phyloP scores from a whole-genome alignment of 768 basidiomycete genomes.

The Boletus fagicola region DNA sequence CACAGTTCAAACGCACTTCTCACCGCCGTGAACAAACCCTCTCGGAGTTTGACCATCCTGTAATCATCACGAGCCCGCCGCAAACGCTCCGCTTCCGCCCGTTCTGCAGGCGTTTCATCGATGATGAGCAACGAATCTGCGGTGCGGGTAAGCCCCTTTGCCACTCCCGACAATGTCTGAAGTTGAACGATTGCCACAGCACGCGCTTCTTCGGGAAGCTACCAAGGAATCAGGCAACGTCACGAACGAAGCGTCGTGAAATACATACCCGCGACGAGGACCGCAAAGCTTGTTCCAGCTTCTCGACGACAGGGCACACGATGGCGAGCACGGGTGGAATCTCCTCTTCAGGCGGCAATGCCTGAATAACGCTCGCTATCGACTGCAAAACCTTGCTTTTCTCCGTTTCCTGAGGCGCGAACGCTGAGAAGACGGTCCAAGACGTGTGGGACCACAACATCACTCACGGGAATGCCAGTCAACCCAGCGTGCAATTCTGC shows the following conservation, averaged over 20 bases:
- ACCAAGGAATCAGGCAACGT: background rate
- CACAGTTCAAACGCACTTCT: slow-evolving; percentile 66
- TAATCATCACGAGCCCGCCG: slow-evolving; percentile 62
- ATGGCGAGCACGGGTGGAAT: slow-evolving; percentile 80
- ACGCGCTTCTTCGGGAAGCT: slow-evolving; percentile 77
- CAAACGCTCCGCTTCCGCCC: slow-evolving; percentile 53
- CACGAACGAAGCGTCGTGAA: background rate
- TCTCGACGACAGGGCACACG: slow-evolving; percentile 69
- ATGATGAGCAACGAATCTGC: slow-evolving; percentile 64
- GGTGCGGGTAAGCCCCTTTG: slow-evolving; percentile 80
- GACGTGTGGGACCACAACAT: background rate
- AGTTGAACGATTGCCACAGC: slow-evolving; percentile 65
- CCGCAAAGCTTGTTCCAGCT: slow-evolving; percentile 60
- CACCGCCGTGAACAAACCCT: slow-evolving; percentile 61
- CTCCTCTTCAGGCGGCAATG: slow-evolving; percentile 73
- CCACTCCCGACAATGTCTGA: slow-evolving; percentile 79
- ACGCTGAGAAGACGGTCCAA: slow-evolving; percentile 2
- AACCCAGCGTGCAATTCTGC: slow-evolving; percentile 79
- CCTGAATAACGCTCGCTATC: slow-evolving; percentile 92
- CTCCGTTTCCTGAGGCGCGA: slow-evolving; percentile 64
- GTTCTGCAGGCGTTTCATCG: slow-evolving; percentile 53
- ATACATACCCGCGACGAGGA: slow-evolving; percentile 50
- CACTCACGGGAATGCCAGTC: slow-evolving; percentile 66
- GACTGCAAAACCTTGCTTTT: slow-evolving; percentile 89
- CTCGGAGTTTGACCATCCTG: slow-evolving; percentile 59